Conservation (phyloP, 1,139 yeast species). For the Zygoascus sp. region DNA sequence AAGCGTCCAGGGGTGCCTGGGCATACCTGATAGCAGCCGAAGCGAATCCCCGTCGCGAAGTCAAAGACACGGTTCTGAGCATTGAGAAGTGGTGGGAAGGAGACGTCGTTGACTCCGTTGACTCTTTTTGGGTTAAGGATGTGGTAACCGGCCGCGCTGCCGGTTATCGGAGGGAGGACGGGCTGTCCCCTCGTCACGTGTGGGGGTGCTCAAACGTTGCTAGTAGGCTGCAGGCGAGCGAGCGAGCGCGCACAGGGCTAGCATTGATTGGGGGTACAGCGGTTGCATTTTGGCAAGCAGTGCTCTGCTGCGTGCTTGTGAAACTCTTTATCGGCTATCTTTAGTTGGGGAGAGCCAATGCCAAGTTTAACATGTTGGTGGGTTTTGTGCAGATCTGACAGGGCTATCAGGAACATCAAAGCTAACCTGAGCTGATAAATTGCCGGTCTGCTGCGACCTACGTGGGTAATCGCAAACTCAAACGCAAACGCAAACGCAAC, state of each 20-base stretch:
- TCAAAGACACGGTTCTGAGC: not conserved
- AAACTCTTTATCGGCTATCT: no score
- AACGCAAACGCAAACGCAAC: no score
- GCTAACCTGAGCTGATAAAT: no score
- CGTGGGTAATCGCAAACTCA: no score
- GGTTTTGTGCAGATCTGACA: no score
- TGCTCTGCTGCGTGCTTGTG: no score
- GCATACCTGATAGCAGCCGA: slow-evolving; percentile 3
- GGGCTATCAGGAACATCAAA: not conserved
- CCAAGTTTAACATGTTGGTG: not conserved
- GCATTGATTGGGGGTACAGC: no score
- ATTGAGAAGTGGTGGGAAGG: not conserved
- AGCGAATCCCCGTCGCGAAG: slow-evolving; percentile 3
- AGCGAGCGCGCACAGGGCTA: no score
- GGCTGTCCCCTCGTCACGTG: not conserved
- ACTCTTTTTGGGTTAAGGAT: not conserved
- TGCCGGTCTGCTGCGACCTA: no score
- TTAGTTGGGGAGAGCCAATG: not conserved
- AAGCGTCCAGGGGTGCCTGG: slow-evolving; percentile 52
- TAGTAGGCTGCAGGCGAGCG: not conserved
- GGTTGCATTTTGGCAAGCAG: no score
- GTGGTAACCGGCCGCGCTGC: not conserved
- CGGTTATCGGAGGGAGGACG: not conserved
- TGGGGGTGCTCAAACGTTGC: not conserved
- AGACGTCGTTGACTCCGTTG: not conserved